Evolutionary conservation across 768 basidiomycete species (phyloP), one percentile per base, ranked within the genome.

Genomic region (Multifurca ochricompacta): DNA sequence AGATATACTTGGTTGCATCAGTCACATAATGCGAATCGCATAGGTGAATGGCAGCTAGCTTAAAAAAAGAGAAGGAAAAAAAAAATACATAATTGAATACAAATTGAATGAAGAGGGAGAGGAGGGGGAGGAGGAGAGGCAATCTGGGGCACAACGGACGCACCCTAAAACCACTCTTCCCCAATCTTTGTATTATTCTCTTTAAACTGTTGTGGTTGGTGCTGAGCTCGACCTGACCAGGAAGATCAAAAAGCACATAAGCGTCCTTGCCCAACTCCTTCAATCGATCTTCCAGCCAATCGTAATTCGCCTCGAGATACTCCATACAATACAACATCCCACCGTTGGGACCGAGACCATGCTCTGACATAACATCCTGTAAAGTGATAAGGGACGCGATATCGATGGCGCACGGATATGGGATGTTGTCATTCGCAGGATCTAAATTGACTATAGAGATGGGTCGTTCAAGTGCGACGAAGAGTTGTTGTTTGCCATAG

Each of bases 11-110:
- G 3, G 91, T 78, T 3, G 94, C 86, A 65, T 98, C 94, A 42
- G 94, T 95, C 63, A 98, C 87, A 68, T 97, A 94, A 70, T 95
- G 91, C 1, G 96, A 90, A 71, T 99, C 95, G 68, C 92, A 96
- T 2, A 99, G 76, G 69, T 98, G 92, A 7, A 98, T 89, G 7
- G 89, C 60, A 27, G 59, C 60, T 7, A 61, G 48, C 60, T 61
- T 51, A 8, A 16, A 27, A 14, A 14, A 42, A n/a, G 2, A 27
- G 25, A 11, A 11, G 23, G 10, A 4, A 7, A 13, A 5, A 25
- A 3, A 27, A 42, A 11, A 25, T 23, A 6, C 3, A n/a, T 13
- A 13, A n/a, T 27, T 3, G 16, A 16, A n/a, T n/a, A n/a, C n/a
- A n/a, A n/a, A n/a, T n/a, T 39, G 13, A n/a, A 23, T 31, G 11